Base-by-base conservation (phyloP, 129 eudicot genomes). In the Solidago caesia region DNA sequence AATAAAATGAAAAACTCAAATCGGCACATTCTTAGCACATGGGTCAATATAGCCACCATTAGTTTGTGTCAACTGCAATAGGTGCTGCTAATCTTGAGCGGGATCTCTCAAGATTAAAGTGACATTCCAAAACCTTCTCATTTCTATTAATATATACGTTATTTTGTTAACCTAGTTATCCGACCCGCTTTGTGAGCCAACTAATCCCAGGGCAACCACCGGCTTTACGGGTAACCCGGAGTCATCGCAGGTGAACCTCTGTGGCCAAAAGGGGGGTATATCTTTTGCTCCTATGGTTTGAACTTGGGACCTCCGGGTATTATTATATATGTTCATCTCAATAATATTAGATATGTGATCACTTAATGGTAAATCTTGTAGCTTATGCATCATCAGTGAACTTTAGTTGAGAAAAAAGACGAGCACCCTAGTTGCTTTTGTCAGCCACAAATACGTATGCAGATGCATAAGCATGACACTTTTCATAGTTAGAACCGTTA, bases 281-380 rank as follows among this genome's bases (percentile, higher is more conserved):
- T 33, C 3, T 33, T 33, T 33, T 33, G 39, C 39, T 33, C 3
- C 39, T 33, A 33, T 3, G 39, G 1, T 33, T 33, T 0, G 1
- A 3, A 33, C 39, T 33, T 33, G 2, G 3, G 3, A 33, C 3
- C 39, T 33, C 39, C 1, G 3, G 39, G 39, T 33, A 53, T 53
- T 53, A 14, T 7, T 41, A 51, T 44, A 68, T 26, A 12, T 27
- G 26, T 9, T 16, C 55, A 44, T 46, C 21, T 69, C 58, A 52
- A 51, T 49, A 21, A 49, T 69, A 25, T 48, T 3, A 16, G 29
- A 26, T 71, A 71, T 53, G 41, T 53, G 47, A 71, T 71, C 7
- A 9, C 51, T 57, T 71, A 48, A 55, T 15, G 62, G 15, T 39
- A 53, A 71, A 16, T 33, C 39, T 33, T 33, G n/a, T 69, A 70